phyloP scores from a whole-genome alignment of 2,329 filamentous ascomycete genomes.

The Cordyceps pruinosa region DNA sequence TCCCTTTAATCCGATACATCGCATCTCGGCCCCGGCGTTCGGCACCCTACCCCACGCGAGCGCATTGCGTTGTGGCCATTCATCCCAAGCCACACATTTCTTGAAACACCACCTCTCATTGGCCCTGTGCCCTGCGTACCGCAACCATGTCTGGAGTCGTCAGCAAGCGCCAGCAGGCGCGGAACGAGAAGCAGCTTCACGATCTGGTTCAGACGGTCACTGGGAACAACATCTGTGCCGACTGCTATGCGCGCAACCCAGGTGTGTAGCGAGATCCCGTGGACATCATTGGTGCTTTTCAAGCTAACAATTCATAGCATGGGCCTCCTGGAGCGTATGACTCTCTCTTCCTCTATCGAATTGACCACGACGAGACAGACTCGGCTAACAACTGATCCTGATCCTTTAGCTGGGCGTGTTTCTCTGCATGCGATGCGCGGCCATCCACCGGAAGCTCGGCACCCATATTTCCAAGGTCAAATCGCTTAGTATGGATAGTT shows the following conservation, averaged over 20 bases:
- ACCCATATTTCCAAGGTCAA: conserved; percentile 99
- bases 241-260: conserved; percentile 88
- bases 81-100: not conserved
- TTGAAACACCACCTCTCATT: not conserved
- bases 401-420: conserved; percentile 75
- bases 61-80: not conserved
- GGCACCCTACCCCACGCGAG: not conserved
- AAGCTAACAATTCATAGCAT: conserved; percentile 50
- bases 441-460: conserved; percentile 90
- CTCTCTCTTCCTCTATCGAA: not conserved
- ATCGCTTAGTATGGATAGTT: conserved; percentile 96
- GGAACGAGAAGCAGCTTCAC: conserved; percentile 87
- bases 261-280: conserved; percentile 45
- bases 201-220: conserved; percentile 77
- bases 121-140: not conserved
- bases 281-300: conserved; percentile 4
- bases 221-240: conserved; percentile 89
- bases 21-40: not conserved
- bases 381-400: conserved; percentile 18
- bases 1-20: not conserved
- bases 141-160: conserved; percentile 60
- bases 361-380: conserved; percentile 10
- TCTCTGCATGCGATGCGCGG: conserved; percentile 93
- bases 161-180: conserved; percentile 95
- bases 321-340: conserved; percentile 94